These are phyloP conservation scores for Pseudozyma sp. DNA, from an alignment of 1,284 basidiomycete species.

Conservation along the genomic window DNA sequence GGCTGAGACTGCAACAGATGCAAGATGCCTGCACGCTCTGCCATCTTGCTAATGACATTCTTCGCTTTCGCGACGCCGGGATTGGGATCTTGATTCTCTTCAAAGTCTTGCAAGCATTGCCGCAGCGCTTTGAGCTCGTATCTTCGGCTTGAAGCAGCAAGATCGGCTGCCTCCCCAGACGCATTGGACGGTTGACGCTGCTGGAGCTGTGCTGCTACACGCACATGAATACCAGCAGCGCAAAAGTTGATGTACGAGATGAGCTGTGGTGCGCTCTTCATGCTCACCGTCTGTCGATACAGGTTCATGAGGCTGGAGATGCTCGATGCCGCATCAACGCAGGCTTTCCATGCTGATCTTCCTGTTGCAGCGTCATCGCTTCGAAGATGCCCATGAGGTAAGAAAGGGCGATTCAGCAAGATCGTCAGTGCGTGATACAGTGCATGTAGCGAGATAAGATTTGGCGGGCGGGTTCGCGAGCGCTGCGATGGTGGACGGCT, in stretches of 20 bases:
- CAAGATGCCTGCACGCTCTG: constrained; percentile 19
- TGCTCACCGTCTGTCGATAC: constrained; percentile 60
- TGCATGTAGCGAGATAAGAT: constrained; percentile 63
- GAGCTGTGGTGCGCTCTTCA: constrained; percentile 64
- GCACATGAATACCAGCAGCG: constrained; percentile 65
- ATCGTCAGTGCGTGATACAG: constrained; percentile 64
- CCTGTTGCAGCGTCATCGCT: constrained; percentile 34
- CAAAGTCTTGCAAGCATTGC: constrained; percentile 26
- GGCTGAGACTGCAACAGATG: constrained; percentile 3
- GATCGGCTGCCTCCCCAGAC: neutral
- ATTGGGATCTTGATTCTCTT: constrained; percentile 32
- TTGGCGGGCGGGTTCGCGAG: constrained; percentile 52
- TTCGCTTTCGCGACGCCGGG: constrained; percentile 28
- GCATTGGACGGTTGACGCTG: constrained; percentile 8
- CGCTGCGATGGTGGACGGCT: constrained; percentile 6
- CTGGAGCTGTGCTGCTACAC: constrained; percentile 58
- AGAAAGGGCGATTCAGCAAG: constrained; percentile 65
- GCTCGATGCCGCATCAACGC: constrained; percentile 59
- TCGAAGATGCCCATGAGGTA: constrained; percentile 51
- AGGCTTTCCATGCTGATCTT: constrained; percentile 54
- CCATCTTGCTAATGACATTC: constrained; percentile 29
- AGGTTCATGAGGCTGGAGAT: constrained; percentile 53
- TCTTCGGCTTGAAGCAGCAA: constrained; percentile 12
- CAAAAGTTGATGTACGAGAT: constrained; percentile 67
- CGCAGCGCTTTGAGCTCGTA: constrained; percentile 27